Percentiles rank a stretch among this genome's conserved stretches.
Evolutionary conservation across 192 early-diverging fungal genomes (phyloP).

Genomic region (Geranomyces variabilis): DNA sequence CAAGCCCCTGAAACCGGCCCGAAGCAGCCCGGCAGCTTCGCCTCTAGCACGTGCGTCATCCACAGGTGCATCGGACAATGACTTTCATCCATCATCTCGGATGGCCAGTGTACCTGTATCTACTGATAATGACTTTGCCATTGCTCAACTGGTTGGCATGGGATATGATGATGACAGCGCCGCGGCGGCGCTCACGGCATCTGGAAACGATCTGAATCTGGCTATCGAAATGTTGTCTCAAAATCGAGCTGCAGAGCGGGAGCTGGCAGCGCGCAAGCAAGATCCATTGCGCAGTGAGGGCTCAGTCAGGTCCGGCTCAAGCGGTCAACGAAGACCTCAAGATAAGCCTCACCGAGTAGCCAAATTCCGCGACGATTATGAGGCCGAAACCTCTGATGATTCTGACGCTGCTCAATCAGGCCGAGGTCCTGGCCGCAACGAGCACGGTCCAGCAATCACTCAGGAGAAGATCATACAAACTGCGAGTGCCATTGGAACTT

Average conservation of each 20-base stretch:
- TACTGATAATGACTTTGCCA: slow-evolving; percentile 44
- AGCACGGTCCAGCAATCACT: slow-evolving; percentile 2
- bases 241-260: slow-evolving; percentile 33
- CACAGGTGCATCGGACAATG: too few relatives aligned
- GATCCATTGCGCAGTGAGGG: background rate
- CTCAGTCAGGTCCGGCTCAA: too few relatives aligned
- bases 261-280: background rate
- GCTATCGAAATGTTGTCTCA: slow-evolving; percentile 47
- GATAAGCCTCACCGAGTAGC: slow-evolving; percentile 10
- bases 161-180: slow-evolving; percentile 75
- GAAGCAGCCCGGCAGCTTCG: background rate
- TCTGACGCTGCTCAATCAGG: background rate
- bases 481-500: slow-evolving; percentile 57
- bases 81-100: too few relatives aligned
- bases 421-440: background rate
- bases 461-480: slow-evolving; percentile 54
- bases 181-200: slow-evolving; percentile 68
- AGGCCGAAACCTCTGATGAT: slow-evolving; percentile 10
- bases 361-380: slow-evolving; percentile 25
- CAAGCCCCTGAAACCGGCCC: background rate
- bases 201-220: slow-evolving; percentile 64
- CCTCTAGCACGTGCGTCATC: background rate
- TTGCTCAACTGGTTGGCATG: slow-evolving; percentile 79
- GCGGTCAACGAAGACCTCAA: background rate
- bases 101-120: background rate